Conservation (phyloP, 805 yeast species). For the Isabelozyma heimii region DNA sequence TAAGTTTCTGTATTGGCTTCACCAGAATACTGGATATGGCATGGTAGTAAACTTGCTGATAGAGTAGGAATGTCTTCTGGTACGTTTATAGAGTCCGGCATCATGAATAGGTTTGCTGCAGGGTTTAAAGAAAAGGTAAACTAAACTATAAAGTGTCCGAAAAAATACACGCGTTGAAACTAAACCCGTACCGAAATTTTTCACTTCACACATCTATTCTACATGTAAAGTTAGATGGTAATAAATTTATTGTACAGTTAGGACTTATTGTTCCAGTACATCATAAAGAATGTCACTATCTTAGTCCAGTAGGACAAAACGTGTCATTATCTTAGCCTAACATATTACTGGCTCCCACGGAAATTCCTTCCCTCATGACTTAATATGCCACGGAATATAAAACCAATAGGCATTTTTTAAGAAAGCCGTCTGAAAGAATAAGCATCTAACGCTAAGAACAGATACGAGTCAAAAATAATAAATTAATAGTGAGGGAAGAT, state of each 20-base stretch:
- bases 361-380: no score
- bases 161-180: neutral
- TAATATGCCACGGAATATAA: neutral
- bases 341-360: no score
- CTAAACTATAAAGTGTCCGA: neutral
- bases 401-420: neutral
- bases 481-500: neutral
- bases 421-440: neutral
- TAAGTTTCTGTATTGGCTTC: constrained; percentile 29
- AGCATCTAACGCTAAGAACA: neutral
- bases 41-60: constrained; percentile 23
- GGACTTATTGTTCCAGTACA: no score
- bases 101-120: neutral
- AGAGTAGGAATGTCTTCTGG: neutral
- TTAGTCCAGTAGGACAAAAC: no score
- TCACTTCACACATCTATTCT: neutral
- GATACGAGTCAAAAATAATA: neutral
- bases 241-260: no score
- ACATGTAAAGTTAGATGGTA: no score
- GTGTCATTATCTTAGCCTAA: no score
- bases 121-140: no score
- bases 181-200: neutral
- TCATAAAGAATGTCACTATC: no score
- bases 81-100: neutral
- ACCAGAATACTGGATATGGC: constrained; percentile 26